Evolutionary conservation across 352 stramenopile species (phyloP), one percentile per base, ranked within the genome.

Genomic region (Globisporangium emineosum): DNA sequence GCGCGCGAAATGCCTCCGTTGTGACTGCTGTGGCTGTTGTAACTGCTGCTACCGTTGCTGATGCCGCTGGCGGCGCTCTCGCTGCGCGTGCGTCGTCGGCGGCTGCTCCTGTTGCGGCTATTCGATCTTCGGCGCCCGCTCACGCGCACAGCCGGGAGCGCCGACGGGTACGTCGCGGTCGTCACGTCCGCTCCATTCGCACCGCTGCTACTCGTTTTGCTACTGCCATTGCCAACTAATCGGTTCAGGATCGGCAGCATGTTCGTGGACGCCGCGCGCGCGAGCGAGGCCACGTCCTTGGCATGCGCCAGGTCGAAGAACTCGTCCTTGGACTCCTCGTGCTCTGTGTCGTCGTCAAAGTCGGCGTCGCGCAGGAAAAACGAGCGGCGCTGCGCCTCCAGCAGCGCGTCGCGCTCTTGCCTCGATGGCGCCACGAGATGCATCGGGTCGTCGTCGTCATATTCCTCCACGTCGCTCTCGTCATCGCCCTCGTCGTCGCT

Each of bases 331-430:
- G 55, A 47, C 62, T 68, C 65, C 70, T 76, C 40, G 73, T 74
- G 64, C 65, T 84, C 60, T 64, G 69, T 52, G 75, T 74, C 21
- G 76, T 77, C 60, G 65, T 76, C 40, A 68, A 78, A 53, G 72
- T 72, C 47, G 77, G 69, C 55, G 62, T 73, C 29, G 47, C 15
- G 7, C 51, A 59, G 25, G 52, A 66, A 66, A 21, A 66, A n/a
- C 1, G 9, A n/a, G 27, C 60, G 60, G 33, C 37, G 60, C 37
- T 54, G 49, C 9, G 54, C 29, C 29, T 43, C 29, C 29, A n/a
- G 27, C 17, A 37, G n/a, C 9, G 32, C 37, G 33, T 49, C 43
- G n/a, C 58, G 45, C n/a, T 25, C 37, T 15, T 45, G 37, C 15
- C n/a, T 62, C 47, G 15, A 8, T 3, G 8, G 27, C 23, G 37